These are phyloP conservation scores for Crithidia expoeki DNA, from an alignment of 208 protist species.

Conservation along the genomic window DNA sequence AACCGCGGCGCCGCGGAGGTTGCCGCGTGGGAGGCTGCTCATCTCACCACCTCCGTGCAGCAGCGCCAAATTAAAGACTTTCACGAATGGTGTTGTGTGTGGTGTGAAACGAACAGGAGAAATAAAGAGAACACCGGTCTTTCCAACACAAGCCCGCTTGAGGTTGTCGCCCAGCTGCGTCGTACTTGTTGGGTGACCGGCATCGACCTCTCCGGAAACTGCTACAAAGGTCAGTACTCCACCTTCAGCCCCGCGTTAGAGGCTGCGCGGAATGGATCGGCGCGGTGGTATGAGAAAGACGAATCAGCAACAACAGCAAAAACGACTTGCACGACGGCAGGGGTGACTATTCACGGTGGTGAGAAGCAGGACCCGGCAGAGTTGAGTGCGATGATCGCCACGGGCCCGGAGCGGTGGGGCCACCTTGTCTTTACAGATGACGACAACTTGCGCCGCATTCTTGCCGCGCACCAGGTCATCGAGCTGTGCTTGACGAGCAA, in stretches of 20 bases:
- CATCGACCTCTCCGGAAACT: conserved; percentile 90
- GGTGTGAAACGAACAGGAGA: not conserved
- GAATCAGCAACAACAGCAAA: conserved; percentile 1
- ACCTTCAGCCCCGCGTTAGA: conserved; percentile 52
- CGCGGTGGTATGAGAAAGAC: conserved; percentile 18
- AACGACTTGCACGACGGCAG: conserved; percentile 23
- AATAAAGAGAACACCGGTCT: not conserved
- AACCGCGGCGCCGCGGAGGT: conserved; percentile 53
- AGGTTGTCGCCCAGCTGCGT: conserved; percentile 26
- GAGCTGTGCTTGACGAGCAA: conserved; percentile 91
- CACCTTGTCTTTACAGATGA: conserved; percentile 81
- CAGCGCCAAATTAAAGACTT: conserved; percentile 50
- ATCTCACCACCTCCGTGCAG: conserved; percentile 50
- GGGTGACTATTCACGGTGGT: conserved; percentile 78
- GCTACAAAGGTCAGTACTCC: conserved; percentile 68
- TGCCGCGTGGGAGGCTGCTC: conserved; percentile 45
- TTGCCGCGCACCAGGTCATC: conserved; percentile 54
- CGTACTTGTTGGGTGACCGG: conserved; percentile 79
- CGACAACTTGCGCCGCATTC: conserved; percentile 35
- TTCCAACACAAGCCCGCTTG: not conserved
- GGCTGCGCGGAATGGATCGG: conserved; percentile 23
- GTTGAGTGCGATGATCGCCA: conserved; percentile 65
- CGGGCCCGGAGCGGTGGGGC: conserved; percentile 71
- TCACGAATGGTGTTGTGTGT: conserved; percentile 34
- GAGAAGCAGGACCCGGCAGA: conserved; percentile 81